These are phyloP conservation scores for Harrya chromipes DNA, from an alignment of 768 basidiomycete species.

Conservation along the genomic window DNA sequence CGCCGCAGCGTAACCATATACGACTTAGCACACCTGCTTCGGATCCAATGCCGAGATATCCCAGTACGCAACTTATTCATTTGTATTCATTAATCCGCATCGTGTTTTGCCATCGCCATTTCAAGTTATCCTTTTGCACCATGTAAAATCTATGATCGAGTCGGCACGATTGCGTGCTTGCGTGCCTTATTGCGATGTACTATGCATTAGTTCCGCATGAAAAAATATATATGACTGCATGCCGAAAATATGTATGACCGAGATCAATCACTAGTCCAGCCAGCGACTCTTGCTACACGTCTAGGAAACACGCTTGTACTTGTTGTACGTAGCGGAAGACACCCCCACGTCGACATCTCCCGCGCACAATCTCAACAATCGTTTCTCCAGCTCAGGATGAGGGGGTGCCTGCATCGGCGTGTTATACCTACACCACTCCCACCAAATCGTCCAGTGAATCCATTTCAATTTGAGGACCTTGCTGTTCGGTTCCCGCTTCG, in stretches of 20 bases:
- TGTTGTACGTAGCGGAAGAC: slow-evolving; percentile 29
- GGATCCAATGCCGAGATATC: slow-evolving; percentile 22
- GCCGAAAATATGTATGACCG: not conserved
- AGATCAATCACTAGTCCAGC: slow-evolving; percentile 9
- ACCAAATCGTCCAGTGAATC: slow-evolving; percentile 34
- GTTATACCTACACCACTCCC: slow-evolving; percentile 25
- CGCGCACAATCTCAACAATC: slow-evolving; percentile 20
- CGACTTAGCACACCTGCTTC: not conserved
- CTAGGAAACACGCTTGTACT: slow-evolving; percentile 32
- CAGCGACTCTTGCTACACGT: not conserved
- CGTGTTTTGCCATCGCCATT: slow-evolving; percentile 5
- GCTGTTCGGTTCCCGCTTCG: slow-evolving; percentile 19
- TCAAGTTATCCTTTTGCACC: slow-evolving; percentile 5
- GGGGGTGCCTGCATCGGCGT: slow-evolving; percentile 20
- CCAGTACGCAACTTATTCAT: slow-evolving; percentile 15
- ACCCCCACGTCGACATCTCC: slow-evolving; percentile 30
- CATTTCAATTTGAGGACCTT: slow-evolving; percentile 28
- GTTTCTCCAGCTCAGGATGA: slow-evolving; percentile 23
- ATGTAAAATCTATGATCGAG: slow-evolving; percentile 1
- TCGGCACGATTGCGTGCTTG: not conserved
- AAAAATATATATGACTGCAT: slow-evolving; percentile 10
- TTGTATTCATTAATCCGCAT: not conserved
- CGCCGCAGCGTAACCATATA: slow-evolving; percentile 4
- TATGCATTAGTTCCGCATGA: slow-evolving; percentile 20
- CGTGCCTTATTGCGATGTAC: slow-evolving; percentile 12